Conservation (phyloP, 2,329 filamentous ascomycete genomes). For the Fusarium scirpi region DNA sequence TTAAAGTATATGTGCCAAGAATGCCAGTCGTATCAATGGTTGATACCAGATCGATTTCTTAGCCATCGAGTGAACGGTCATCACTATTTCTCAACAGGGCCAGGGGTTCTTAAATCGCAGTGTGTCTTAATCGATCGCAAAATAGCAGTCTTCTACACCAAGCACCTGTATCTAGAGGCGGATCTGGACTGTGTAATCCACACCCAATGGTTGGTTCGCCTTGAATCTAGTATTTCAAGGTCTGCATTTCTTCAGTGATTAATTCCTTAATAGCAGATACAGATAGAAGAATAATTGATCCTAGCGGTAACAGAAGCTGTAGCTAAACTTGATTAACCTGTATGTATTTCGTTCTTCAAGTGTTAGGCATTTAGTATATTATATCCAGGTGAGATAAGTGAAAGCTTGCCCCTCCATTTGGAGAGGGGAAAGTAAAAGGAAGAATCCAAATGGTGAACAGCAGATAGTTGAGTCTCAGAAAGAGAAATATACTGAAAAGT, state of each 20-base stretch:
- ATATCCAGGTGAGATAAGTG: too few relatives aligned
- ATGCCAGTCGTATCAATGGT: too few relatives aligned
- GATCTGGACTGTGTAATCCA: conserved; percentile 11
- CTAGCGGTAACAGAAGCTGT: background rate
- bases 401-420: too few relatives aligned
- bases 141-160: background rate
- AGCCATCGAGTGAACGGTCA: too few relatives aligned
- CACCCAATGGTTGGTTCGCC: conserved; percentile 2
- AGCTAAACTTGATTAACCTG: background rate
- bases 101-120: too few relatives aligned
- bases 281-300: background rate
- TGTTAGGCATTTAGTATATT: too few relatives aligned
- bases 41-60: too few relatives aligned
- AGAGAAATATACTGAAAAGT: background rate
- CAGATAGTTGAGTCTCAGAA: background rate
- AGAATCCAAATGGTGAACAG: background rate
- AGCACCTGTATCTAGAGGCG: background rate
- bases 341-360: background rate
- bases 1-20: too few relatives aligned
- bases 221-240: background rate
- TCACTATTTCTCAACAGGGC: too few relatives aligned
- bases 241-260: background rate
- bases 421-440: too few relatives aligned
- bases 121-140: too few relatives aligned
- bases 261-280: background rate